These are phyloP conservation scores for Periconia sp. DNA, from an alignment of 2,329 filamentous ascomycete species.

Conservation along the genomic window DNA sequence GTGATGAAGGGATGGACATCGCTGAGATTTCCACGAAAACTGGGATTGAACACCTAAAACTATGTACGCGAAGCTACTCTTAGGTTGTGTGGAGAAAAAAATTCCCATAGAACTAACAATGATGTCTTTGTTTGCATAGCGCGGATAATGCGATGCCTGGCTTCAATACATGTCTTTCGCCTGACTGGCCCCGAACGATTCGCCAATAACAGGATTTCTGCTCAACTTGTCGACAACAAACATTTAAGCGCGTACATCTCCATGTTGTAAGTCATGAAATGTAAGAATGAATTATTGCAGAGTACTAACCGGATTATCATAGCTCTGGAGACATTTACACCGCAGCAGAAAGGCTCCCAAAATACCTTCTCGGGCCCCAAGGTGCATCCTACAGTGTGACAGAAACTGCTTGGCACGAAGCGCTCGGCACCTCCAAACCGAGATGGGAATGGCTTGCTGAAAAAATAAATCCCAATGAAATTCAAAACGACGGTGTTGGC, in stretches of 20 bases:
- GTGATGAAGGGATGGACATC: conserved; percentile 24
- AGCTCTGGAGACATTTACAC: conserved; percentile 37
- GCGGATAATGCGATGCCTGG: conserved; percentile 39
- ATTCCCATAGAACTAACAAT: not conserved
- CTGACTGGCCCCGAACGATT: conserved; percentile 33
- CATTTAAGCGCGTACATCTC: conserved; percentile 40
- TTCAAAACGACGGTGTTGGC: conserved; percentile 6
- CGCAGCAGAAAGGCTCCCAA: conserved; percentile 36
- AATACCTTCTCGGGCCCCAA: conserved; percentile 26
- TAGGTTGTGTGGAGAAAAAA: not conserved
- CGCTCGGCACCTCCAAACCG: conserved; percentile 16
- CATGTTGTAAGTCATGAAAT: conserved; percentile 28
- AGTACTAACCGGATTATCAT: not conserved
- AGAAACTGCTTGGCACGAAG: conserved; percentile 36
- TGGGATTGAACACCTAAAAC: conserved; percentile 33
- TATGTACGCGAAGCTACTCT: conserved; percentile 6
- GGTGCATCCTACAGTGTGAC: conserved; percentile 36
- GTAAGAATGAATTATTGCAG: not conserved
- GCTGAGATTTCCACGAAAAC: conserved; percentile 21
- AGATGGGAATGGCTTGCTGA: conserved; percentile 44
- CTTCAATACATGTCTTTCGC: conserved; percentile 40
- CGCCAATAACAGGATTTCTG: conserved; percentile 43
- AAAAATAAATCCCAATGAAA: conserved; percentile 8
- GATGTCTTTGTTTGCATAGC: conserved; percentile 16
- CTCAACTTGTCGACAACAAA: conserved; percentile 38